These are phyloP conservation scores for Parafenestella ontariensis DNA, from an alignment of 2,329 filamentous ascomycete genomes.

Conservation along the genomic window DNA sequence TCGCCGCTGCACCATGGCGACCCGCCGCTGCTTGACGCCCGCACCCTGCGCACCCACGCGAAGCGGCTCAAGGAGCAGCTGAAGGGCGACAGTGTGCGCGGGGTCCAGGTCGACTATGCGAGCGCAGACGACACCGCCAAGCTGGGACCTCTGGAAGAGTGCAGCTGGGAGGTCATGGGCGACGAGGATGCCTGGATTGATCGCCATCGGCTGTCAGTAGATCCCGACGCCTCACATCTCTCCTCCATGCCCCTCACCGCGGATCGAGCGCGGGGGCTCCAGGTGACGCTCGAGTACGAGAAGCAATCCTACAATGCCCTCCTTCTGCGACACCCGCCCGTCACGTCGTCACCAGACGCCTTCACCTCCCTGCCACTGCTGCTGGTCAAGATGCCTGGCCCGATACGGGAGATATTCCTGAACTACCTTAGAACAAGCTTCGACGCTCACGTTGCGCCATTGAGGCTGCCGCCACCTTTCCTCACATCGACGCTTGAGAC, in stretches of 20 bases:
- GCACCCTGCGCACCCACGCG: conserved; percentile 55
- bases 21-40: conserved; percentile 43
- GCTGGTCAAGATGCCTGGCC: conserved; percentile 59
- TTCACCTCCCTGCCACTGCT: conserved; percentile 60
- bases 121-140: conserved; percentile 50
- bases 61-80: conserved; percentile 57
- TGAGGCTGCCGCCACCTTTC: conserved; percentile 55
- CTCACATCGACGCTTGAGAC: conserved; percentile 55
- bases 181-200: conserved; percentile 52
- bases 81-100: conserved; percentile 57
- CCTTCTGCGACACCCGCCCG: conserved; percentile 52
- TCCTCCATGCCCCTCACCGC: conserved; percentile 19
- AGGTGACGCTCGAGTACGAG: conserved; percentile 59
- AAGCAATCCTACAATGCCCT: conserved; percentile 58
- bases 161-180: conserved; percentile 54
- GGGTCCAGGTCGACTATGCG: conserved; percentile 52
- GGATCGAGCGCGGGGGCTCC: conserved; percentile 52
- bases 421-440: conserved; percentile 59
- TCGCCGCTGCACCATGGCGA: conserved; percentile 61
- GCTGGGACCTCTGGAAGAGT: conserved; percentile 57
- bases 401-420: conserved; percentile 57
- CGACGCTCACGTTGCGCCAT: conserved; percentile 56
- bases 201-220: conserved; percentile 42
- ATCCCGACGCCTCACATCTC: conserved; percentile 41
- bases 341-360: conserved; percentile 36